Base-by-base conservation (phyloP, 352 stramenopile species). In the Globisporangium paroecandrum region DNA sequence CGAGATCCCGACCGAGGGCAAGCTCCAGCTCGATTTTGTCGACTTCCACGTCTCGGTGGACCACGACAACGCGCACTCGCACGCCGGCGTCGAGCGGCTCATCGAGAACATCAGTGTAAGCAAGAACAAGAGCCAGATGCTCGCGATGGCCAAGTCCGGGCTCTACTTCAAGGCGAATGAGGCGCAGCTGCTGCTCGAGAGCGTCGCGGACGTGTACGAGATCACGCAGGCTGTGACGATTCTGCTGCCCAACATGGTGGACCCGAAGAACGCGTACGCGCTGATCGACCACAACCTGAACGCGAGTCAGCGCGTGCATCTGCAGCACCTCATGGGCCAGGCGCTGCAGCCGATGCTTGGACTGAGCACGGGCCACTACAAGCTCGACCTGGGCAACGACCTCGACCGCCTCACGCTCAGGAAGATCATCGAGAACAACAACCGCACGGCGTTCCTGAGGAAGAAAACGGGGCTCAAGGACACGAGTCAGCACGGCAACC, bases 91-190 rank as follows among this genome's bases (percentile, higher is more conserved):
- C 27, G 79, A 89, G 55, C 76, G 83, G 8, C 72, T 94, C 53
- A 91, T 94, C 56, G 79, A 90, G 51, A 94, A 94, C 65, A 90
- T 94, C 38, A 80, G 66, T 10, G 69, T 69, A 24, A 92, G 85
- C 67, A 91, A 91, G 70, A 89, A 90, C 68, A 91, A 94, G 69
- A 78, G 70, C 5, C 85, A 92, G 59, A 94, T 94, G 81, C 72
- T 94, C 24, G 68, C 77, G 29, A 94, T 94, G 81, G 84, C 84
- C 62, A 93, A 94, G 65, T 81, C 82, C 0, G 84, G 86, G 9
- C 75, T 93, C 15, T 81, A 77, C 55, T 94, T 94, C 61, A 87
- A 83, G 56, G 75, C 75, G 12, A 63, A 79, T 25, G 84, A 94
- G 47, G 86, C 86, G 6, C 86, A 94, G 64, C 64, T 88, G 5